Evolutionary conservation across 305 asterid genomes (phyloP).

Genomic region (Ilex paraguariensis): DNA sequence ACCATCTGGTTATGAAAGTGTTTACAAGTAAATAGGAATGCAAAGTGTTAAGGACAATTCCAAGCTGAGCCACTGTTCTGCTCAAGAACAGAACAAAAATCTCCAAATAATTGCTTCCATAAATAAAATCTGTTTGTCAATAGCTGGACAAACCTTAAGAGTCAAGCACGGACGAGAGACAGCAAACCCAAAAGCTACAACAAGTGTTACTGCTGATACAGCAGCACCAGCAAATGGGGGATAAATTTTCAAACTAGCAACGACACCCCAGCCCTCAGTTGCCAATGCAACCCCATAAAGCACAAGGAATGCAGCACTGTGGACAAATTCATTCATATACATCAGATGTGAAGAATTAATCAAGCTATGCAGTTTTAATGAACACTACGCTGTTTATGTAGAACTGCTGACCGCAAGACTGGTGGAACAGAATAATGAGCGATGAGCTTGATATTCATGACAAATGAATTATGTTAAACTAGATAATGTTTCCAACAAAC

Average conservation of each 20-base stretch:
- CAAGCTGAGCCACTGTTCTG: too few species aligned
- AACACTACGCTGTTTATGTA: too few species aligned
- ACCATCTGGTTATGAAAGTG: constrained; percentile 56
- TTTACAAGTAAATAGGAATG: not conserved
- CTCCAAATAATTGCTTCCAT: not conserved
- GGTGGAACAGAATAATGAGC: not conserved
- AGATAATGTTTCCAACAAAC: constrained; percentile 32
- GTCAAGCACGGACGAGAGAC: constrained; percentile 98
- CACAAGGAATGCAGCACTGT: constrained; percentile 96
- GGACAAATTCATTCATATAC: constrained; percentile 15
- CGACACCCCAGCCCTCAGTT: constrained; percentile 99
- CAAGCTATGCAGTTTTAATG: too few species aligned
- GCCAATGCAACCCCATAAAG: constrained; percentile 97
- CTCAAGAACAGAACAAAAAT: not conserved
- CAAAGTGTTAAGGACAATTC: too few species aligned
- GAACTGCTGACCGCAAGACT: not conserved
- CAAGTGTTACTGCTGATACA: constrained; percentile 95
- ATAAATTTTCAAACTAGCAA: constrained; percentile 94
- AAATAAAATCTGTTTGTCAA: too few species aligned
- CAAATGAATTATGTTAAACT: not conserved
- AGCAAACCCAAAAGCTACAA: constrained; percentile 97
- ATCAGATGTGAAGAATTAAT: constrained; percentile 11
- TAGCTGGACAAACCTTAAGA: constrained; percentile 68
- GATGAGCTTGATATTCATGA: not conserved
- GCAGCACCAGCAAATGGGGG: constrained; percentile 99